A percentile compares a stretch with the other conserved stretches of the same genome.
Evolutionary conservation across 2,329 filamentous ascomycete species (phyloP).

Genomic region (Xylaria polymorpha): DNA sequence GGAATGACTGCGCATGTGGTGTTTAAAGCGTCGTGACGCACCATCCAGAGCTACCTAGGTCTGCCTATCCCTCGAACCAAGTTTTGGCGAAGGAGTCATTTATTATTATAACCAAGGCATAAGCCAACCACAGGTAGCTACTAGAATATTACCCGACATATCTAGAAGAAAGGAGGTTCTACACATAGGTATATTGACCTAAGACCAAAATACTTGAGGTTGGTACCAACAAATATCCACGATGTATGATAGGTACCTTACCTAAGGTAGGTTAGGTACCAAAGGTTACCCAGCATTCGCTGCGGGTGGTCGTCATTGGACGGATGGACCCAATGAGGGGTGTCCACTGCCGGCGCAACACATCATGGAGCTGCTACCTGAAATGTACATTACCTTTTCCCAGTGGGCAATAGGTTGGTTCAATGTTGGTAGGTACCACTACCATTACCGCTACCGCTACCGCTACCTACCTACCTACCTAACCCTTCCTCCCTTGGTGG

Average conservation of each 20-base stretch:
- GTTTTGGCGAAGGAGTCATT: not conserved
- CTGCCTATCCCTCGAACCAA: not conserved
- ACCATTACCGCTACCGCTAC: not conserved
- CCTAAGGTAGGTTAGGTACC: slow-evolving; percentile 1
- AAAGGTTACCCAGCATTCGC: slow-evolving; percentile 4
- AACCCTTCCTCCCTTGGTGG: not conserved
- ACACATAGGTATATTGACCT: too few species aligned
- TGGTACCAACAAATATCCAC: too few species aligned
- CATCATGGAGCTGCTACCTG: slow-evolving; percentile 42
- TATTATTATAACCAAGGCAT: too few species aligned
- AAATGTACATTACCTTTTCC: slow-evolving; percentile 28
- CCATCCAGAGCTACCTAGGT: not conserved
- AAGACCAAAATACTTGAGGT: too few species aligned
- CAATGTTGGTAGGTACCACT: not conserved
- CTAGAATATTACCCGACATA: too few species aligned
- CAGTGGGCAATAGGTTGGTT: too few species aligned
- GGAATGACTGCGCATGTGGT: not conserved
- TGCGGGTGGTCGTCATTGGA: slow-evolving; percentile 30
- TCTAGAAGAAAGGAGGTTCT: too few species aligned
- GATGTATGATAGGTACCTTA: too few species aligned
- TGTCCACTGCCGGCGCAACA: slow-evolving; percentile 30
- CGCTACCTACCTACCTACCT: slow-evolving; percentile 5
- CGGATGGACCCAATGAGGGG: slow-evolving; percentile 25
- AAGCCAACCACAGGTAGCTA: too few species aligned
- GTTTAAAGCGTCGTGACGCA: not conserved